phyloP scores from a whole-genome alignment of 176 grass and related monocot species.

The Oryza punctata region DNA sequence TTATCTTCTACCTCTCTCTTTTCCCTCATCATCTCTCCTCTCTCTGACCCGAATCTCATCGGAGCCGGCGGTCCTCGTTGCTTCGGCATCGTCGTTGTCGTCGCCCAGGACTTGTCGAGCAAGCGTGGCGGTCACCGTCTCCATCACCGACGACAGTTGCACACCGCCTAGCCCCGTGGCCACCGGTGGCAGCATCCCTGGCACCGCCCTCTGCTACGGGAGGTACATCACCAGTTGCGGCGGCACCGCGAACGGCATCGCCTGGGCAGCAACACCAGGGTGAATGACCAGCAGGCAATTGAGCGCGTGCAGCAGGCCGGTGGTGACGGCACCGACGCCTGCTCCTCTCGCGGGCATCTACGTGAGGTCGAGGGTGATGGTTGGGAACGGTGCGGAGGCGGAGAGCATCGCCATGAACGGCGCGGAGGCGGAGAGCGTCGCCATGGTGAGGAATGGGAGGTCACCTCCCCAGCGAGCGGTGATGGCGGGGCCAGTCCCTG shows the following conservation, averaged over 20 bases:
- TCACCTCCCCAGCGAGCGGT: constrained; percentile 35
- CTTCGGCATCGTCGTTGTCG: too few species aligned
- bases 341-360: constrained; percentile 30
- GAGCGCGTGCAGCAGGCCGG: constrained; percentile 33
- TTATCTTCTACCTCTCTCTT: too few species aligned
- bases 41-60: too few species aligned
- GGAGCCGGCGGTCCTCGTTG: too few species aligned
- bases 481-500: too few species aligned
- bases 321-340: neutral
- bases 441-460: constrained; percentile 53
- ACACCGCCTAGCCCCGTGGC: neutral
- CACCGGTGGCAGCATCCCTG: neutral
- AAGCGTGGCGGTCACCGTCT: constrained; percentile 75
- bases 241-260: constrained; percentile 26
- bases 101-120: neutral
- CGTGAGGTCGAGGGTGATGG: constrained; percentile 85
- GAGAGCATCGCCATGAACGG: too few species aligned
- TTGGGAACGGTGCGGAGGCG: too few species aligned
- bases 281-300: constrained; percentile 13
- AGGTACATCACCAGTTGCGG: constrained; percentile 50
- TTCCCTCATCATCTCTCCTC: too few species aligned
- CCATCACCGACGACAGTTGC: constrained; percentile 58
- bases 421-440: constrained; percentile 81
- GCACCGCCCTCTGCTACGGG: constrained; percentile 32
- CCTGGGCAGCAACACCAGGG: neutral